These are phyloP conservation scores for Salvia sclarea DNA, from an alignment of 305 asterid species.

Conservation along the genomic window DNA sequence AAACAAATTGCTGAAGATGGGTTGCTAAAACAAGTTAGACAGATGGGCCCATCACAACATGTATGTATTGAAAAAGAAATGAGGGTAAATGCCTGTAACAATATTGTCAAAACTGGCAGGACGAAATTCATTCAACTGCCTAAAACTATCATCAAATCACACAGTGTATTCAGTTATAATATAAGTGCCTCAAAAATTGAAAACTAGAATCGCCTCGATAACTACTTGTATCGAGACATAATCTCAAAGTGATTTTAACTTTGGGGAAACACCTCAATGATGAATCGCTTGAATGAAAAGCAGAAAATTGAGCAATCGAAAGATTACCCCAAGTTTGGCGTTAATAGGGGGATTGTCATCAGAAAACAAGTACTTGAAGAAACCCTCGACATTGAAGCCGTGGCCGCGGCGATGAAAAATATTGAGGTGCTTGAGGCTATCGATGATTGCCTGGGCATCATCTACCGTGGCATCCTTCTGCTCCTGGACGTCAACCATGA, in stretches of 20 bases:
- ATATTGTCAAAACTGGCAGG: background rate
- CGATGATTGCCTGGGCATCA: constrained; percentile 66
- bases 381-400: constrained; percentile 57
- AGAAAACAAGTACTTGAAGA: constrained; percentile 72
- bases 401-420: constrained; percentile 66
- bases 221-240: background rate
- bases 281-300: background rate
- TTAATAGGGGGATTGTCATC: constrained; percentile 66
- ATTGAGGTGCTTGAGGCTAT: constrained; percentile 48
- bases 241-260: background rate
- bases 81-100: background rate
- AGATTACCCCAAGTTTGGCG: constrained; percentile 66
- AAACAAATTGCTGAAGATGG: background rate
- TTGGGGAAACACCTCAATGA: background rate
- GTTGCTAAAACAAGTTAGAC: background rate
- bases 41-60: background rate
- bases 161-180: background rate
- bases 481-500: constrained; percentile 73
- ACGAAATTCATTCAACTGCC: background rate
- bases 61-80: background rate
- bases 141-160: background rate
- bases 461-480: constrained; percentile 64
- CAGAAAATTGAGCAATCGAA: too few relatives aligned
- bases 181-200: background rate
- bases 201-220: background rate